Conservation (phyloP, 176 grass and related monocot species). For the Cymbopogon citratus region DNA sequence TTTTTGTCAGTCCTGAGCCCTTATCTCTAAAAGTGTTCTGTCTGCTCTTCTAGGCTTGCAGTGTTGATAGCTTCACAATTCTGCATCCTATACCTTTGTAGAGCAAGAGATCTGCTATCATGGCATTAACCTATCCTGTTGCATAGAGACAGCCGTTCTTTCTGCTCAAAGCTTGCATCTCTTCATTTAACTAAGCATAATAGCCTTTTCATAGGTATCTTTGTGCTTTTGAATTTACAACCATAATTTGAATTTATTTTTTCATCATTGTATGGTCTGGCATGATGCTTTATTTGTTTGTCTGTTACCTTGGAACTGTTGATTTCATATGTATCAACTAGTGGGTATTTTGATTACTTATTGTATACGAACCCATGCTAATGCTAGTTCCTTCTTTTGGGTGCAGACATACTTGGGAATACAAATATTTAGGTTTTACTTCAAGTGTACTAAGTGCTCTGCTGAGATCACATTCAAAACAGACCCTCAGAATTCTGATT, state of each 20-base stretch:
- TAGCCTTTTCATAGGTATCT: not conserved
- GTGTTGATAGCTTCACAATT: not conserved
- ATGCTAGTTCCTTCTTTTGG: not conserved
- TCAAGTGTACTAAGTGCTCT: conserved; percentile 76
- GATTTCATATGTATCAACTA: not conserved
- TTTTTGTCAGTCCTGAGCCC: not conserved
- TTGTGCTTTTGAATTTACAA: not conserved
- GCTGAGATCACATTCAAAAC: conserved; percentile 81
- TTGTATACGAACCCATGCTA: conserved; percentile 10
- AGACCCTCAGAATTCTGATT: conserved; percentile 81
- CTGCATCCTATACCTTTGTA: not conserved
- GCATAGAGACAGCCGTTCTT: not conserved
- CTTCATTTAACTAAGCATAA: not conserved
- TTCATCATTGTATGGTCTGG: not conserved
- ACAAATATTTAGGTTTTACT: conserved; percentile 76
- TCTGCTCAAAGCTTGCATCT: not conserved
- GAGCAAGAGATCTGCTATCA: not conserved
- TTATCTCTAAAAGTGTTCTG: not conserved
- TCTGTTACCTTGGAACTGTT: conserved; percentile 7
- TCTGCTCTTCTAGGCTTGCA: not conserved
- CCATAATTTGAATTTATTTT: not conserved
- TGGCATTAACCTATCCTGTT: not conserved
- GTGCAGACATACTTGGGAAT: conserved; percentile 63
- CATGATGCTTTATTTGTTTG: not conserved
- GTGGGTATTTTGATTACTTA: not conserved